Evolutionary conservation across 768 basidiomycete genomes (phyloP), one percentile per base, ranked within the genome.

Genomic region (Phallus indusiatus): DNA sequence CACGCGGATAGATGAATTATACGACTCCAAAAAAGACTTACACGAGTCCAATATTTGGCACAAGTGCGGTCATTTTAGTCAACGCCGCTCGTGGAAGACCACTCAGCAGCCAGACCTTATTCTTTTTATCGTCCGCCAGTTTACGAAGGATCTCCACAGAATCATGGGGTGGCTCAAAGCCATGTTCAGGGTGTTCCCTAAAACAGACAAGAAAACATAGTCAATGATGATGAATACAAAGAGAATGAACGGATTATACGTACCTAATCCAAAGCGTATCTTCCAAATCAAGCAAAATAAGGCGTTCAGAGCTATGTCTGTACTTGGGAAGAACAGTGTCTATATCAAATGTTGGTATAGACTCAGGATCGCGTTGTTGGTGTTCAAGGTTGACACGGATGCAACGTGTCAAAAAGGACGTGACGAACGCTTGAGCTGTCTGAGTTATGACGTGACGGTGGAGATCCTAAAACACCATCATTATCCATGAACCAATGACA

Each of bases 361-460:
- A 56, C 5, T 64, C 34, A 18, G 69, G 36, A 60, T 75, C 74
- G 50, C 67, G 67, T 59, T 73, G 73, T 20, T 74, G 72, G 62
- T 89, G 88, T 61, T 90, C 88, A 10, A 81, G 79, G 67, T 88
- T 78, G 34, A 85, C 82, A 51, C 88, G 85, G 24, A 90, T 67
- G 64, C 82, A 84, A 16, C 90, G 81, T 5, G 79, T 84, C 62
- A 92, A 79, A 81, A 92, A 92, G 4, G 83, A 79, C 2, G 78
- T 87, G 47, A 86, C 85, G 69, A 92, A 94, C 0, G 86, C 77
- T 65, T 94, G 91, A 0, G 91, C 90, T 0, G 87, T 91, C 68
- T 94, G 92, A 0, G 88, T 88, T 12, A 83, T 82, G 54, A 94
- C 91, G 63, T 94, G 91, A 61, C 81, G 83, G 69, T 93, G 88